Conservation (phyloP, 257 asterid genomes). For the Solanum stenotomum region DNA sequence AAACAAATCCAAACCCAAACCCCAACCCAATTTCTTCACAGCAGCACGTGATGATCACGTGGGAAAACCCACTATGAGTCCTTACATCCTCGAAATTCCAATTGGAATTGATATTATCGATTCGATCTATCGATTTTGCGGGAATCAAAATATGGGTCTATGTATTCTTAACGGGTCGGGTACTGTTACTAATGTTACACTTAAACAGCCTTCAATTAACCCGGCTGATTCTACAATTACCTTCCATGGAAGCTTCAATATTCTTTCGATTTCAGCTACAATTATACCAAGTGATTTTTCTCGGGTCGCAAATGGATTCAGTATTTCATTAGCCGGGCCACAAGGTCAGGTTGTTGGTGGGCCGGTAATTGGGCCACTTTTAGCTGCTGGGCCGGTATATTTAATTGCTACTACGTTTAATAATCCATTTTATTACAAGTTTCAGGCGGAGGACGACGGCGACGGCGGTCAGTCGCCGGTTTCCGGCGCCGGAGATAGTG, state of each 20-base stretch:
- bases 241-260: constrained; percentile 66
- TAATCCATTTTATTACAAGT: constrained; percentile 40
- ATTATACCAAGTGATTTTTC: not conserved
- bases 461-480: not conserved
- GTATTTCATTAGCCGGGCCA: constrained; percentile 58
- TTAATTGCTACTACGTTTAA: constrained; percentile 65
- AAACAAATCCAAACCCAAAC: constrained; percentile 49
- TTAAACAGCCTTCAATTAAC: constrained; percentile 45
- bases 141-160: constrained; percentile 29
- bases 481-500: not conserved
- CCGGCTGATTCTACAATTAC: constrained; percentile 55
- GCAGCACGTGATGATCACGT: constrained; percentile 23
- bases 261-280: constrained; percentile 65
- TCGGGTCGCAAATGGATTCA: constrained; percentile 26
- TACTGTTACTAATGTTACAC: constrained; percentile 39
- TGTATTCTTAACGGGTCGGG: constrained; percentile 57
- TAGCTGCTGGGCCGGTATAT: constrained; percentile 46
- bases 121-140: constrained; percentile 30
- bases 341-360: constrained; percentile 89
- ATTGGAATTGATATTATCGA: constrained; percentile 40
- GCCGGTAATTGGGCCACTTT: constrained; percentile 51
- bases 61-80: constrained; percentile 46
- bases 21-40: constrained; percentile 13
- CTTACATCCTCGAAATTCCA: constrained; percentile 58
- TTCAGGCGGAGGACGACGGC: constrained; percentile 26